These are phyloP conservation scores for Populus trichocarpa DNA, from an alignment of 441 rosid species.

Conservation along the genomic window DNA sequence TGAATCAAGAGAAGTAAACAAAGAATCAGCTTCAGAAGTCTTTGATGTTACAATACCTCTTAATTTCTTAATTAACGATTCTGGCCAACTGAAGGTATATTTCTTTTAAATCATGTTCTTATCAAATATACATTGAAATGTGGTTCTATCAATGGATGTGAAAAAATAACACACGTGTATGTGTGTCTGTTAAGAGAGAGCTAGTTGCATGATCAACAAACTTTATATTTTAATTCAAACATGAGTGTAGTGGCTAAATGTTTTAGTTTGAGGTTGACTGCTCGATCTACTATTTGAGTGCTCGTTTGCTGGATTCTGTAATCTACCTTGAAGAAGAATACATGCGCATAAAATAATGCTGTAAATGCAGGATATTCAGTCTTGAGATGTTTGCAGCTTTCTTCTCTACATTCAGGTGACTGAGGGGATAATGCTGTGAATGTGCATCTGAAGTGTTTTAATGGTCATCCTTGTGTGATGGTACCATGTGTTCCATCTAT, in stretches of 20 bases:
- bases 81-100: conserved; percentile 79
- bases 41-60: conserved; percentile 89
- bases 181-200: neutral
- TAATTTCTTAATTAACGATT: conserved; percentile 85
- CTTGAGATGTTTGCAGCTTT: neutral
- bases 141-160: neutral
- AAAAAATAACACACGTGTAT: neutral
- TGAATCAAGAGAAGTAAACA: conserved; percentile 29
- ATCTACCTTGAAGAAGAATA: neutral
- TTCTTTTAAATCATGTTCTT: conserved; percentile 10
- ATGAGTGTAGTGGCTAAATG: neutral
- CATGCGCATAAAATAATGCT: neutral
- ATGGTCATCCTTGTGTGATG: neutral
- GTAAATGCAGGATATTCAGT: neutral
- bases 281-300: neutral
- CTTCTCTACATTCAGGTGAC: neutral
- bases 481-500: neutral
- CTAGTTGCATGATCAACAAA: neutral
- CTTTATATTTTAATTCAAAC: neutral
- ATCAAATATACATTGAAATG: neutral
- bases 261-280: neutral
- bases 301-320: neutral
- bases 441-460: neutral
- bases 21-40: conserved; percentile 47
- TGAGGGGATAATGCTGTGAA: neutral